Percentiles rank a stretch among this genome's conserved stretches.
Conservation (phyloP, 2,329 filamentous ascomycete species). For the Clonostachys solani region DNA sequence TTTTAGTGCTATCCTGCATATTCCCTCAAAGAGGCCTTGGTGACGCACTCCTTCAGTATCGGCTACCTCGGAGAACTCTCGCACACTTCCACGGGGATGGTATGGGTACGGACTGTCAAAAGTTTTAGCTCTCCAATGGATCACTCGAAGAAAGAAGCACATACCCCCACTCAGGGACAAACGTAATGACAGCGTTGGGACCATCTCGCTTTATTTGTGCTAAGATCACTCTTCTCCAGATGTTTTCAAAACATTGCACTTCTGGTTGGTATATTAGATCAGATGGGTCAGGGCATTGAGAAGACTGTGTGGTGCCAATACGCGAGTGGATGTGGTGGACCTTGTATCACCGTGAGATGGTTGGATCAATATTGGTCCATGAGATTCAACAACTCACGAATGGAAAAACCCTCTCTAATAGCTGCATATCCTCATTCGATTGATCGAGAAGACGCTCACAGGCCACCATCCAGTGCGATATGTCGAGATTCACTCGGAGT, state of each 20-base stretch:
- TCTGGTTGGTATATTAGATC: constrained; percentile 19
- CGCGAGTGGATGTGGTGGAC: constrained; percentile 26
- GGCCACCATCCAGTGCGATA: constrained; percentile 15
- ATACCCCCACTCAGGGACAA: constrained; percentile 5
- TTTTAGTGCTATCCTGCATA: too few species aligned
- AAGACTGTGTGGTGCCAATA: constrained; percentile 28
- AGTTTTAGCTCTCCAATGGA: too few species aligned
- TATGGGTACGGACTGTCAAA: constrained; percentile 14
- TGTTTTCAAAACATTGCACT: constrained; percentile 20
- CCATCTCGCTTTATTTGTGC: background rate
- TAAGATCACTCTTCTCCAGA: constrained; percentile 10
- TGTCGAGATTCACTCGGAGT: constrained; percentile 14
- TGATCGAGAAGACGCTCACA: constrained; percentile 12
- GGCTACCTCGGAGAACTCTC: constrained; percentile 13
- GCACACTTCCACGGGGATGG: constrained; percentile 10
- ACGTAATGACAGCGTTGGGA: background rate
- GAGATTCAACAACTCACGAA: constrained; percentile 12
- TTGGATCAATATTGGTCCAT: background rate
- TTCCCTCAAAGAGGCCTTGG: constrained; percentile 8
- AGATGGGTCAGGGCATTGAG: constrained; percentile 25
- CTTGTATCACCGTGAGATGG: constrained; percentile 5
- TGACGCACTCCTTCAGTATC: constrained; percentile 14
- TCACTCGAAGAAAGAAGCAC: background rate
- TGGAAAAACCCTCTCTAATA: constrained; percentile 15
- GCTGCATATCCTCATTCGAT: constrained; percentile 9